A percentile compares a stretch with the other conserved stretches of the same genome.
These are phyloP conservation scores for Harringtonia aguacate DNA, from an alignment of 2,329 filamentous ascomycete species.

Conservation along the genomic window DNA sequence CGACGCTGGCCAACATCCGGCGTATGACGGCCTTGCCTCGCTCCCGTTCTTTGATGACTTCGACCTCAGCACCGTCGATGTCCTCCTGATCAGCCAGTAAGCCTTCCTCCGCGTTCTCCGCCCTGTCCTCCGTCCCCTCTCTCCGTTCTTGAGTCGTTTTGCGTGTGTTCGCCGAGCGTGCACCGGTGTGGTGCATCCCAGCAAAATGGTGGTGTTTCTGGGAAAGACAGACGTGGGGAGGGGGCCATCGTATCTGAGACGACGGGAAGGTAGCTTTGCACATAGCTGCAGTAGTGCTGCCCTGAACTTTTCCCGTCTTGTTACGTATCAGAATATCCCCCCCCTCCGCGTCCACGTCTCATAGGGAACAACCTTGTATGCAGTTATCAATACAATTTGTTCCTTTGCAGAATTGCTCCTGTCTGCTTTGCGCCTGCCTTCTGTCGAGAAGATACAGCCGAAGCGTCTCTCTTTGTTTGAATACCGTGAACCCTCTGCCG, in stretches of 20 bases:
- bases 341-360: not conserved
- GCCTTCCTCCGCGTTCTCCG: too few relatives aligned
- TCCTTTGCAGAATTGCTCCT: not conserved
- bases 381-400: conserved; percentile 18
- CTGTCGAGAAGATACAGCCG: too few relatives aligned
- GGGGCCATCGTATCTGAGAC: not conserved
- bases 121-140: too few relatives aligned
- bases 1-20: conserved; percentile 93
- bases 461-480: too few relatives aligned
- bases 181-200: too few relatives aligned
- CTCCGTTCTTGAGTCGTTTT: not conserved
- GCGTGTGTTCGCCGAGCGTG: not conserved
- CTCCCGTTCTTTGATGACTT: conserved; percentile 98
- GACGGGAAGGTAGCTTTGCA: not conserved
- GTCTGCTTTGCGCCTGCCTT: not conserved
- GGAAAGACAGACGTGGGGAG: too few relatives aligned
- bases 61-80: conserved; percentile 91
- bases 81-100: conserved; percentile 99
- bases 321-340: not conserved
- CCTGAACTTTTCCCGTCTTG: not conserved
- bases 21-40: conserved; percentile 85
- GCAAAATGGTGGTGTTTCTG: too few relatives aligned
- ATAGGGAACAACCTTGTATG: conserved; percentile 10
- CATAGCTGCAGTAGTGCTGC: conserved; percentile 5
- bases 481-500: not conserved